phyloP scores from a whole-genome alignment of 2,329 filamentous ascomycete genomes.

The Trichoderma gracile region DNA sequence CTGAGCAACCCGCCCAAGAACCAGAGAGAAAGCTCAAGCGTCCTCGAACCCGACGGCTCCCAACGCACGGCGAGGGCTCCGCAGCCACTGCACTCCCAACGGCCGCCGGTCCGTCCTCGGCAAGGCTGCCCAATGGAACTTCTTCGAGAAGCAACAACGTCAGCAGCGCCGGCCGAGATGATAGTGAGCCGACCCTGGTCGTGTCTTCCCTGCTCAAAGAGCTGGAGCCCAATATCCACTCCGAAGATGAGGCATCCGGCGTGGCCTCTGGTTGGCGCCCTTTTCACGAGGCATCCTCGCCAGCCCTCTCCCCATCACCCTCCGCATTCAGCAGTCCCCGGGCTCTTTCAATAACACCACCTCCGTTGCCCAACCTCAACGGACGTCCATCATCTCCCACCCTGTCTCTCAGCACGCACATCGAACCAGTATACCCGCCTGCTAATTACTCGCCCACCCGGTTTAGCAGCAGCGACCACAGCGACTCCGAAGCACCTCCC shows the following conservation, averaged over 20 bases:
- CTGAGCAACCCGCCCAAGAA: constrained; percentile 62
- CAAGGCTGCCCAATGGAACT: constrained; percentile 30
- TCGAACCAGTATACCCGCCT: constrained; percentile 73
- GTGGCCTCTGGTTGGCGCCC: constrained; percentile 36
- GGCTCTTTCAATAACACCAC: constrained; percentile 68
- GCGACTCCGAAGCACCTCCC: constrained; percentile 46
- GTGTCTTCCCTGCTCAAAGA: constrained; percentile 85
- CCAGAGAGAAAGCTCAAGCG: constrained; percentile 85
- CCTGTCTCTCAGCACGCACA: constrained; percentile 66
- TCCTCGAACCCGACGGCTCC: constrained; percentile 73
- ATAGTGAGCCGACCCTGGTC: constrained; percentile 73
- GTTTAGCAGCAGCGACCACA: constrained; percentile 47
- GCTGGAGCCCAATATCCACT: constrained; percentile 67
- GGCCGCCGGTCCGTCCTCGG: constrained; percentile 35
- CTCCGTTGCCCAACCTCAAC: constrained; percentile 58
- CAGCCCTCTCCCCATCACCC: constrained; percentile 63
- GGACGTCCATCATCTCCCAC: constrained; percentile 64
- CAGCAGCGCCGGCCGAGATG: constrained; percentile 29
- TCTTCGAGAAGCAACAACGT: constrained; percentile 32
- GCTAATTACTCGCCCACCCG: constrained; percentile 69
- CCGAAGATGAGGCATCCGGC: constrained; percentile 54
- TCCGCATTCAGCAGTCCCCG: constrained; percentile 68
- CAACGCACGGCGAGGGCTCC: constrained; percentile 49
- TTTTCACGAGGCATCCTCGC: constrained; percentile 53
- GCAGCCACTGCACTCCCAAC: constrained; percentile 42